phyloP scores from a whole-genome alignment of 768 basidiomycete species.

The Sarcomyxa edulis region DNA sequence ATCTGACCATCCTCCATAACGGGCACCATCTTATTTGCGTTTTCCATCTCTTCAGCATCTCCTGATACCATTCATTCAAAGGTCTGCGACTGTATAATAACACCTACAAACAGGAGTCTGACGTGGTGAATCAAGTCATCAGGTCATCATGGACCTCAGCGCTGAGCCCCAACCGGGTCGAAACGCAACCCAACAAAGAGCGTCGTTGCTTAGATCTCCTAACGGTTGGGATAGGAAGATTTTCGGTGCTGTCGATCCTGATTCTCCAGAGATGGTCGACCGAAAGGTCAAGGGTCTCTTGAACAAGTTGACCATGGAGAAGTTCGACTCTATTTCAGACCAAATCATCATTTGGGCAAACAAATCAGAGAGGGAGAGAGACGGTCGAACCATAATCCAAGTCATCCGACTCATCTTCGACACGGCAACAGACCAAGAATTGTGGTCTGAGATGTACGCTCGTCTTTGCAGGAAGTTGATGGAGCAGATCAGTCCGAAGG shows the following conservation, averaged over 20 bases:
- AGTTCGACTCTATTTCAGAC: conserved; percentile 91
- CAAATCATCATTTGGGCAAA: conserved; percentile 97
- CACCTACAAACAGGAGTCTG: no score
- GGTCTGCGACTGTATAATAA: no score
- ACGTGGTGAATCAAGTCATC: no score
- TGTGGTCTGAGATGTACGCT: conserved; percentile 98
- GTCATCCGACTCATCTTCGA: conserved; percentile 96
- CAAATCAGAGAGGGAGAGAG: conserved; percentile 86
- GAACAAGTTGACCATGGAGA: conserved; percentile 96
- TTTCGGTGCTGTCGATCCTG: conserved; percentile 47
- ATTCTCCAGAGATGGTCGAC: conserved; percentile 83
- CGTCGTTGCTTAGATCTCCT: no score
- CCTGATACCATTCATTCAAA: no score
- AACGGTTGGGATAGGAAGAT: no score
- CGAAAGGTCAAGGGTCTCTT: conserved; percentile 89
- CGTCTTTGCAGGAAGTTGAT: conserved; percentile 93
- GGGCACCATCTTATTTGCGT: no score
- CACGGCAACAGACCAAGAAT: conserved; percentile 94
- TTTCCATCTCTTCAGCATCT: no score
- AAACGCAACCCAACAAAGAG: no score
- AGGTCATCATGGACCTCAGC: no score
- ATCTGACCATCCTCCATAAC: no score
- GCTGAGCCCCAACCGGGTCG: no score
- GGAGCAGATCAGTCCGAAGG: conserved; percentile 84
- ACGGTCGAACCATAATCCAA: conserved; percentile 90